These are phyloP conservation scores for Geoglossum cookeanum DNA, from an alignment of 2,329 filamentous ascomycete species.

Conservation along the genomic window DNA sequence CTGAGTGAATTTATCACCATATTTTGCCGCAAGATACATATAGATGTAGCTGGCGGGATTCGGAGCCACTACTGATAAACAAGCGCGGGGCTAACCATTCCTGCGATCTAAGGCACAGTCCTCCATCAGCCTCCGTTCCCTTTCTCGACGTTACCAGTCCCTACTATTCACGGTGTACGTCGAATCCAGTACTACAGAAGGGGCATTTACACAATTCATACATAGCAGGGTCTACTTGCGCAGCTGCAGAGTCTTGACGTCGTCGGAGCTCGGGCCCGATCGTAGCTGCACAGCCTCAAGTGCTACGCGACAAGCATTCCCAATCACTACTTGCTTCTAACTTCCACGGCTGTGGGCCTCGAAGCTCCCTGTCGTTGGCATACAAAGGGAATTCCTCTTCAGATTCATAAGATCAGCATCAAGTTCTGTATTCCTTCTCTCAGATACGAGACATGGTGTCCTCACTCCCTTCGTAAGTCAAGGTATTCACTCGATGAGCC, in stretches of 20 bases:
- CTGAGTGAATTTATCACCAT: not conserved
- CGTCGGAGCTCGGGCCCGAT: conserved; percentile 1
- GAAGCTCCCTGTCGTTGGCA: not conserved
- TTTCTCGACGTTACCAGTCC: not conserved
- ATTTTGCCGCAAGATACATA: not conserved
- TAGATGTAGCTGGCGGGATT: not conserved
- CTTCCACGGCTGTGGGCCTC: not conserved
- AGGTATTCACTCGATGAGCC: not conserved
- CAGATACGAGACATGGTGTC: conserved; percentile 1
- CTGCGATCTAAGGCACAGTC: conserved; percentile 1
- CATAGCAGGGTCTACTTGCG: not conserved
- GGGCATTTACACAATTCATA: not conserved
- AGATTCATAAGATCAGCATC: not conserved
- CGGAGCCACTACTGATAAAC: not conserved
- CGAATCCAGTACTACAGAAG: not conserved
- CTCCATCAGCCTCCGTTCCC: not conserved
- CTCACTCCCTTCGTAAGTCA: conserved; percentile 2
- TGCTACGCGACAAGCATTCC: not conserved
- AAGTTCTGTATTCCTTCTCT: not conserved
- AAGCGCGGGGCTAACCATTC: not conserved
- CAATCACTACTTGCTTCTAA: not conserved
- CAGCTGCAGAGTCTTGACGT: not conserved
- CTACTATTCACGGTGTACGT: not conserved
- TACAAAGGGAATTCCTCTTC: not conserved
- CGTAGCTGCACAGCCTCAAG: conserved; percentile 3